Evolutionary conservation across 208 protist genomes (phyloP), one percentile per base, ranked within the genome.

Genomic region (Leishmania amazonensis): DNA sequence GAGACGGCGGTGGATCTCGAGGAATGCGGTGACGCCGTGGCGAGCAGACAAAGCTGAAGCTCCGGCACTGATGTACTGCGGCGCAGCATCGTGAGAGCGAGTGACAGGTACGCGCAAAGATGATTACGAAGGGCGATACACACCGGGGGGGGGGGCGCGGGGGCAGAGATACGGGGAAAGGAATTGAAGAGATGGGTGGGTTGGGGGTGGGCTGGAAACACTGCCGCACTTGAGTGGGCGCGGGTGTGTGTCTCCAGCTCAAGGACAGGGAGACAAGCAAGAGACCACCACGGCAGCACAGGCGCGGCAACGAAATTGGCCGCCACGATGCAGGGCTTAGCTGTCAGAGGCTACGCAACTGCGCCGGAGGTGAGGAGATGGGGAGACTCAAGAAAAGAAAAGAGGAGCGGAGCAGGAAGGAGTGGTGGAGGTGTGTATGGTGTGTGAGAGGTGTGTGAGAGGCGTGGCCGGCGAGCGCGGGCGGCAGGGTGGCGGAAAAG

Each of bases 21-120:
- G 19, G 74, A 3, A 21, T 62, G 45, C 17, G 49, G 47, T 60
- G 49, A 2, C 51, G 72, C 24, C 3, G 80, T 73, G 31, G 68
- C 53, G 49, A 78, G 71, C 77, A 81, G 31, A 51, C 72, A 31
- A 24, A 78, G 77, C 81, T 81, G 77, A 72, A 81, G 81, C 81
- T 51, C 62, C 73, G 77, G 65, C 17, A 67, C 49, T 6, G 72
- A 40, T 9, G 81, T 81, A 58, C 51, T 60, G 5, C 81, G 81
- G 38, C 81, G 81, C 42, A 85, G 24, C 81, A 85, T 85, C 51
- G n/a, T 17, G 49, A 24, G 15, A 3, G 19, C 28, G 31, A 76
- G 6, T 2, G 40, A 40, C 15, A 45, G 35, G 21, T 31, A 9
- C 35, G 35, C 19, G 24, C 35, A 11, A 49, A 11, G 45, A 49